Evolutionary conservation across 306 rosid species (phyloP), one percentile per base, ranked within the genome.

Genomic region (Prunus armeniaca): DNA sequence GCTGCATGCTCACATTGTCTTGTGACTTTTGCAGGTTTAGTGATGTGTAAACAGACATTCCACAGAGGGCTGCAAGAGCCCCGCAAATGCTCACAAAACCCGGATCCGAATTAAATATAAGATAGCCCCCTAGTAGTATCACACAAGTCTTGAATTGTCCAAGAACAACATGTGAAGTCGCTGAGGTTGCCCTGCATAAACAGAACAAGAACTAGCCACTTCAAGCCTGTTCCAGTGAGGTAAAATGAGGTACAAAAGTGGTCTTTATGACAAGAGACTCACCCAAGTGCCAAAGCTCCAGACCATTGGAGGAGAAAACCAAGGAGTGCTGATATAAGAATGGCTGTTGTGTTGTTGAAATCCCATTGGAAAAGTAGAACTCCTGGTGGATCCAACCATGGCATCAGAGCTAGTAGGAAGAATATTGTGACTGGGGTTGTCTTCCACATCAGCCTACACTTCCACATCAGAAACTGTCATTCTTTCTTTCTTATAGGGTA

Each of bases 321-420:
- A 67, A 92, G 97, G 13, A 88, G 78, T 71, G 98, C 97, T 3
- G 98, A 95, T 65, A 84, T 66, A 15, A 95, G 69, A 84, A 95
- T 60, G 0, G 97, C 91, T 32, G 85, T 57, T 63, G 86, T 20
- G 74, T 83, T 95, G 74, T 80, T 82, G 45, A 84, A 65, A 83
- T 95, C 74, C 98, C 99, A 95, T 47, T 85, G 79, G 82, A 95
- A 95, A 27, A 90, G 83, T 52, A 95, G 65, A 7, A 90, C 86
- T 81, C 99, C 99, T 38, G 99, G 99, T 65, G 99, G 96, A 82
- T 95, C 99, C 81, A 95, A 82, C 98, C 99, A 95, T 1, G 98
- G 96, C 99, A 92, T 95, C 83, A 92, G 80, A 57, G 93, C 89
- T 47, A 92, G 80, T 72, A 92, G 83, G 88, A 95, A 95, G 86